Evolutionary conservation across 1,284 basidiomycete genomes (phyloP).

Genomic region (Cutaneotrichosporon cavernicola): DNA sequence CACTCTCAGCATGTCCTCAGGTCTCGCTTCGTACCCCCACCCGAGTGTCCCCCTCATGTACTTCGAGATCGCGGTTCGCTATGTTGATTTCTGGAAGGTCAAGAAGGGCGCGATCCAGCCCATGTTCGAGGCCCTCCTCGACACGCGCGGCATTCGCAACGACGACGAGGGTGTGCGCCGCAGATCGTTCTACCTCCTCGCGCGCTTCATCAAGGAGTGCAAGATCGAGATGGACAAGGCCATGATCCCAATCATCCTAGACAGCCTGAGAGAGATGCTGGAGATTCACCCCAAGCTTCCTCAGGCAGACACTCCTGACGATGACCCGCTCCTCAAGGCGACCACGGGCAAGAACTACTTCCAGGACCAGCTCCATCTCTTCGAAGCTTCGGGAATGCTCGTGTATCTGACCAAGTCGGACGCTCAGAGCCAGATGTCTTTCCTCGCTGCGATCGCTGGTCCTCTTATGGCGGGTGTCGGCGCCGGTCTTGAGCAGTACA

Average conservation of each 20-base stretch:
- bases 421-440: constrained; percentile 68
- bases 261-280: constrained; percentile 64
- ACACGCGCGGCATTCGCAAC: constrained; percentile 79
- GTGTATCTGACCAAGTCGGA: constrained; percentile 67
- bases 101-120: constrained; percentile 81
- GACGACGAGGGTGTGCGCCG: constrained; percentile 69
- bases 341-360: constrained; percentile 66
- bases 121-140: constrained; percentile 85
- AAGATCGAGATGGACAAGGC: constrained; percentile 74
- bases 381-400: constrained; percentile 85
- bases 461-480: constrained; percentile 79
- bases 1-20: constrained; percentile 75
- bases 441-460: constrained; percentile 74
- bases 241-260: constrained; percentile 69
- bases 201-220: constrained; percentile 86
- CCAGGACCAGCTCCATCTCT: constrained; percentile 91
- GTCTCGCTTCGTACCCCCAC: constrained; percentile 80
- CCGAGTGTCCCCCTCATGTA: constrained; percentile 86
- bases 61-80: constrained; percentile 89
- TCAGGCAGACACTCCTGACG: constrained; percentile 55
- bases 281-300: constrained; percentile 55
- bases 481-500: constrained; percentile 60
- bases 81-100: constrained; percentile 94
- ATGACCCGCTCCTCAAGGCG: constrained; percentile 70
- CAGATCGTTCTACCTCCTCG: constrained; percentile 88